Evolutionary conservation across 2,329 filamentous ascomycete genomes (phyloP), one percentile per base, ranked within the genome.

Genomic region (Hypomyces perniciosus): DNA sequence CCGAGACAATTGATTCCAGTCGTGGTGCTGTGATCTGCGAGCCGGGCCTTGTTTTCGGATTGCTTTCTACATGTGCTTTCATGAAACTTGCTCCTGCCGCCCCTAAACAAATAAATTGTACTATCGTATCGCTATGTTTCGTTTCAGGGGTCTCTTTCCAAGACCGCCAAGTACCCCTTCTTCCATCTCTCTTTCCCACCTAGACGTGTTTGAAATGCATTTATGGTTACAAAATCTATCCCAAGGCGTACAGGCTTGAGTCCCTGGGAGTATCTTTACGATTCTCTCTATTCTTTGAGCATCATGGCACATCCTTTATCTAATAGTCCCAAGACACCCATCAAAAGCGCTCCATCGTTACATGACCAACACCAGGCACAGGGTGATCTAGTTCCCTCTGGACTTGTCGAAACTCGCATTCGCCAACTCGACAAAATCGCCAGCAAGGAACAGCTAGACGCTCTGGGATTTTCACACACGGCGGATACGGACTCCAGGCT

Each of bases 1-100:
- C 61, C 58, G 54, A 65, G 60, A 65, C 62, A 68, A 67, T 65
- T 64, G 57, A 68, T 65, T 63, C 59, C 61, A 65, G 62, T 62
- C 61, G 57, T 59, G 61, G 61, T 63, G 60, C 54, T 61, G 59
- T 57, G 48, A 48, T 48, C 46, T 52, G 31, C 43, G 39, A 40
- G 34, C 52, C 57, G 48, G 38, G 31, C 34, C 9, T 50, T 45
- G 54, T 20, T 20, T 20, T 20, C 20, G 20, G 20, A 34, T 44
- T 50, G 44, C 48, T 53, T 45, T 28, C 20, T 40, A 44, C 48
- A 48, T 39, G 9, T 42, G 43, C 37, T 44, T 47, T 48, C 48
- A 39, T 20, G 35, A 26, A 35, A 40, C 10, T 31, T 37, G 37
- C 7, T 12, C 9, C 34, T 44, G 41, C 44, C 30, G 40, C 45